These are phyloP conservation scores for Aspergillus glaucus DNA, from an alignment of 2,329 filamentous ascomycete genomes.

Conservation along the genomic window DNA sequence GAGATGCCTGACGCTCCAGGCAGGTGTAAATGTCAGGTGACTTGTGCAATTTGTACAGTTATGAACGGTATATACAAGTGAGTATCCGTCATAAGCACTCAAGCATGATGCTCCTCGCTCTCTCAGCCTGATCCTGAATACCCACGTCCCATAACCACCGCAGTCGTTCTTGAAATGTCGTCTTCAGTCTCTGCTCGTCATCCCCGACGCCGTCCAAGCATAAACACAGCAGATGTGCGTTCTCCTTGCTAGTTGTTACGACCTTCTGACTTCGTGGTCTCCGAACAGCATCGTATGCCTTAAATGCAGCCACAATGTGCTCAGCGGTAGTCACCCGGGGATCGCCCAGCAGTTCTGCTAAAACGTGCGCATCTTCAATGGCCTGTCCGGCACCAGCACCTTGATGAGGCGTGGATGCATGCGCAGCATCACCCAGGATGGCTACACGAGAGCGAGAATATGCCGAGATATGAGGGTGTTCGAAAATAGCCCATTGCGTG, in stretches of 20 bases:
- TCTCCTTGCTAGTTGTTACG: constrained; percentile 46
- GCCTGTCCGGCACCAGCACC: constrained; percentile 35
- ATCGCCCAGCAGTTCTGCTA: constrained; percentile 43
- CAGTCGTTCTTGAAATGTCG: constrained; percentile 18
- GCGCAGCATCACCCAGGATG: constrained; percentile 35
- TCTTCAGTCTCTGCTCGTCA: constrained; percentile 20
- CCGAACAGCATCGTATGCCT: constrained; percentile 47
- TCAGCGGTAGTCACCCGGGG: constrained; percentile 17
- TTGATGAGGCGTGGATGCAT: constrained; percentile 33
- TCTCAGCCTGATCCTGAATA: constrained; percentile 21
- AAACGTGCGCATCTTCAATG: constrained; percentile 33
- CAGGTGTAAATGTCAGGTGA: neutral
- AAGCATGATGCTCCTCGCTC: constrained; percentile 7
- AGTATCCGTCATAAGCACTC: neutral
- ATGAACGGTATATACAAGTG: neutral
- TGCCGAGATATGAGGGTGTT: constrained; percentile 25
- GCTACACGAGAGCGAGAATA: constrained; percentile 24
- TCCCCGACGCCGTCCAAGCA: constrained; percentile 19
- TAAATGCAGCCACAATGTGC: constrained; percentile 43
- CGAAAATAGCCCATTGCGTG: constrained; percentile 33
- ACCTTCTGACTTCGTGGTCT: constrained; percentile 46
- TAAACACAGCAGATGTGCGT: constrained; percentile 28
- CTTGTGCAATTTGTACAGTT: neutral
- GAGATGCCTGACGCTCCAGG: constrained; percentile 5
- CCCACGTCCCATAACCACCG: constrained; percentile 31